Conservation (phyloP, 1,284 basidiomycete genomes). For the Tilletiopsis washingtonensis region DNA sequence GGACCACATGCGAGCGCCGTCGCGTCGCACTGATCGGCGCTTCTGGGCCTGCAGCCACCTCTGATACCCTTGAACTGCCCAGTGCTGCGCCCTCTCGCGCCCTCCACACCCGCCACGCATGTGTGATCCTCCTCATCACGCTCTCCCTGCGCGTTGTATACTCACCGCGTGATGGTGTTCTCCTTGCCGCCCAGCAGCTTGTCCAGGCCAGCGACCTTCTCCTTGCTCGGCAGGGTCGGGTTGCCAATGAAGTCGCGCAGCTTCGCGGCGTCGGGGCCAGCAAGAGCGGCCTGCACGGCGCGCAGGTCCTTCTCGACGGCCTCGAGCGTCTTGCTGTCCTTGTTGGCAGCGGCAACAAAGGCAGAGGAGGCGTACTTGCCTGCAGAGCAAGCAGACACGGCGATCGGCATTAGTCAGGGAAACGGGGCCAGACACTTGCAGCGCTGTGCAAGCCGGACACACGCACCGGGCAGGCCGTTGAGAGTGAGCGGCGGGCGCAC, state of each 20-base stretch:
- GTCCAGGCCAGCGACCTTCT: conserved; percentile 65
- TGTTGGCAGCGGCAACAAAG: conserved; percentile 81
- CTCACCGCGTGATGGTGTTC: conserved; percentile 42
- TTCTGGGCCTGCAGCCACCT: no score
- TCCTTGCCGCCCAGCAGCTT: conserved; percentile 54
- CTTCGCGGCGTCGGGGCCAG: conserved; percentile 51
- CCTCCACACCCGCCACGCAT: no score
- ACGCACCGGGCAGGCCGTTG: conserved; percentile 39
- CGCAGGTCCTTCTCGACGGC: conserved; percentile 60
- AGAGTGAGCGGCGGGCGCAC: conserved; percentile 37
- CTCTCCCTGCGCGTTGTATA: no score
- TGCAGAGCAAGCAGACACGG: conserved; percentile 50
- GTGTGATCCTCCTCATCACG: no score
- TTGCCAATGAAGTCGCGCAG: conserved; percentile 68
- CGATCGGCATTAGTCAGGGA: neutral
- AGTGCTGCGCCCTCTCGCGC: no score
- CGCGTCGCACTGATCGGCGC: no score
- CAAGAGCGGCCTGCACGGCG: conserved; percentile 41
- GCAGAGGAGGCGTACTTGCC: conserved; percentile 91
- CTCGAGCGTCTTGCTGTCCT: conserved; percentile 51
- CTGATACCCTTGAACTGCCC: no score
- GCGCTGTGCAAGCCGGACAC: neutral
- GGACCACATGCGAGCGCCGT: no score
- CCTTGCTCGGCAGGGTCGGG: conserved; percentile 75
- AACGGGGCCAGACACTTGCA: neutral